Evolutionary conservation across 1,284 basidiomycete species (phyloP).

Genomic region (Cryptococcus wingfieldii): DNA sequence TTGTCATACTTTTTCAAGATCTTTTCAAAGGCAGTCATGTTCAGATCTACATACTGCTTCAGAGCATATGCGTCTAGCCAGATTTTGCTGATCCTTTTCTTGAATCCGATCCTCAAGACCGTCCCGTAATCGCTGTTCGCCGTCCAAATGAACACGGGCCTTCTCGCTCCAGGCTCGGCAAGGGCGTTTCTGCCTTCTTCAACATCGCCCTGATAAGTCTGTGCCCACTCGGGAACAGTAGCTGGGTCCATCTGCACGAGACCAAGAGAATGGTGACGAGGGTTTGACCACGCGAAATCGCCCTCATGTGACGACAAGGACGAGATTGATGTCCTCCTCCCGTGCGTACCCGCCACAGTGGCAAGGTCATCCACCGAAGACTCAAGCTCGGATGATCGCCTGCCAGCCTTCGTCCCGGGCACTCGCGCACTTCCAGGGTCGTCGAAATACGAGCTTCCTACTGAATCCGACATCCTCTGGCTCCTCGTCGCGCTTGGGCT

Average conservation of each 20-base stretch:
- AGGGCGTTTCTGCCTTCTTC: constrained; percentile 6
- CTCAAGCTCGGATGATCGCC: constrained; percentile 28
- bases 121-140: constrained; percentile 77
- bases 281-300: constrained; percentile 17
- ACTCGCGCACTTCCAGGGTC: constrained; percentile 6
- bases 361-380: constrained; percentile 22
- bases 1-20: constrained; percentile 99
- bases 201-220: constrained; percentile 9
- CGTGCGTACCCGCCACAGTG: constrained; percentile 11
- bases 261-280: constrained; percentile 21
- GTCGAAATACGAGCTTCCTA: constrained; percentile 12
- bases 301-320: constrained; percentile 37
- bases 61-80: constrained; percentile 80
- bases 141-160: constrained; percentile 62
- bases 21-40: constrained; percentile 91
- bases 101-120: constrained; percentile 84
- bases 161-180: neutral
- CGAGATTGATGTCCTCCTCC: constrained; percentile 39
- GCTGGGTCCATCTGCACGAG: constrained; percentile 36
- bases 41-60: constrained; percentile 88
- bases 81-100: constrained; percentile 81
- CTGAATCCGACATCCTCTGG: constrained; percentile 12
- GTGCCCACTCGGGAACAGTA: constrained; percentile 29
- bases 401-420: constrained; percentile 8
- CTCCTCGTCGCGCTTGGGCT: constrained; percentile 2